These are phyloP conservation scores for Sorghum bicolor DNA, from an alignment of 176 grass and related monocot genomes.

Conservation along the genomic window DNA sequence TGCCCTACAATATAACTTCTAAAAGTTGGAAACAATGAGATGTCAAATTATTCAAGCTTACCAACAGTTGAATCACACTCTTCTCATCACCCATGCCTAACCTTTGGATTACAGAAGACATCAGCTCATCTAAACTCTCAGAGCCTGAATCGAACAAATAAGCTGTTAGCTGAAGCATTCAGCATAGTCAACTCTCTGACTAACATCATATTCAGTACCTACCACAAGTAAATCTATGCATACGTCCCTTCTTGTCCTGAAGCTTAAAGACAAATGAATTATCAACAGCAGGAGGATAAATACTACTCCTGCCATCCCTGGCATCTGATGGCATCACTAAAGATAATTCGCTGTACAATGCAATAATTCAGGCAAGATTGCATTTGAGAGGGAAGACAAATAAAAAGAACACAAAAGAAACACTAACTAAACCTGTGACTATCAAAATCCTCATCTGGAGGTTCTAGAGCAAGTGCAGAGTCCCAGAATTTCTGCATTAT, in stretches of 20 bases:
- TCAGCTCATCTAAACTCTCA: conserved; percentile 66
- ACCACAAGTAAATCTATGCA: conserved; percentile 94
- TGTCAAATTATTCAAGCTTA: conserved; percentile 33
- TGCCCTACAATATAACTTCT: background rate
- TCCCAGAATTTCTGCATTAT: conserved; percentile 97
- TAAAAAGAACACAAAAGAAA: conserved; percentile 9
- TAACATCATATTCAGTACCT: conserved; percentile 34
- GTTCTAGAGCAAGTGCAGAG: conserved; percentile 84
- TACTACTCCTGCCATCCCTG: conserved; percentile 51
- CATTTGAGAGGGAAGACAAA: background rate
- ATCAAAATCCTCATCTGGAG: conserved; percentile 69
- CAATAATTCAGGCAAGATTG: conserved; percentile 19
- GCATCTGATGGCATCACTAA: conserved; percentile 66
- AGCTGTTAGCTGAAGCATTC: conserved; percentile 23
- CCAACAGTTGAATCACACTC: conserved; percentile 71
- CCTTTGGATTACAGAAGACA: conserved; percentile 55
- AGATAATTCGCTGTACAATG: conserved; percentile 64
- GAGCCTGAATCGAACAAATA: conserved; percentile 40
- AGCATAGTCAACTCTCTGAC: background rate
- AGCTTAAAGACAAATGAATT: conserved; percentile 86
- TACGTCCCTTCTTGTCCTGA: conserved; percentile 66
- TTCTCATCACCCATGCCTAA: conserved; percentile 44
- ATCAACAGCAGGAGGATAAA: conserved; percentile 58
- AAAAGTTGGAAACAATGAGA: background rate
- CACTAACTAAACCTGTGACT: conserved; percentile 57